A percentile compares a stretch with the other conserved stretches of the same genome.
Conservation (phyloP, 805 yeast species). For the Saccharomycopsis sp. region DNA sequence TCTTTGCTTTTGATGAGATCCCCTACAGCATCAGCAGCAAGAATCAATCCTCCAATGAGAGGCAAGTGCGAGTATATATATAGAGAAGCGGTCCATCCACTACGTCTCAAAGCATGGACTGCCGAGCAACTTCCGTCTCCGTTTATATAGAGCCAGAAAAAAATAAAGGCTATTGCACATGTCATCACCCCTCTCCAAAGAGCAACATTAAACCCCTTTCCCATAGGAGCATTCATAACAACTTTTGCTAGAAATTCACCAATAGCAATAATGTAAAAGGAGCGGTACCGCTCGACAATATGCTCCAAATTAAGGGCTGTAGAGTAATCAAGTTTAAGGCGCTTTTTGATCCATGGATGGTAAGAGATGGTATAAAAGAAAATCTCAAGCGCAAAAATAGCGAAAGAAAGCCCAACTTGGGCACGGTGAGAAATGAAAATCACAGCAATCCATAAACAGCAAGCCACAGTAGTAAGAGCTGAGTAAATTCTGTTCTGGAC, state of each 20-base stretch:
- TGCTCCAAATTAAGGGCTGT: constrained; percentile 63
- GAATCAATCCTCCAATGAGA: constrained; percentile 42
- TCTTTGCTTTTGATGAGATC: constrained; percentile 35
- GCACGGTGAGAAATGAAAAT: constrained; percentile 41
- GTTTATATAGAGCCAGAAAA: constrained; percentile 48
- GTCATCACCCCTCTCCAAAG: constrained; percentile 44
- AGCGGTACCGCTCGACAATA: constrained; percentile 53
- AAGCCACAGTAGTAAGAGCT: constrained; percentile 28
- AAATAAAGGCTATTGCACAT: constrained; percentile 40
- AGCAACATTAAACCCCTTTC: constrained; percentile 37
- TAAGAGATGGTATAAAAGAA: constrained; percentile 31
- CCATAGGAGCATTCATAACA: constrained; percentile 44
- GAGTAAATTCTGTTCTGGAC: constrained; percentile 41
- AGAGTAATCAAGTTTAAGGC: constrained; percentile 37
- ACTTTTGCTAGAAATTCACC: constrained; percentile 55
- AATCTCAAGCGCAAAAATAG: constrained; percentile 38
- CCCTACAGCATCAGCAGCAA: constrained; percentile 56
- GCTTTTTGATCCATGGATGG: constrained; percentile 42
- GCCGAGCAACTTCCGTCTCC: constrained; percentile 45
- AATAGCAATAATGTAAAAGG: constrained; percentile 56
- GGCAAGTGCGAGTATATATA: constrained; percentile 48
- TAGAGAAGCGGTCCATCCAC: constrained; percentile 36
- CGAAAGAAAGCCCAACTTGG: constrained; percentile 40
- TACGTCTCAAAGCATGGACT: constrained; percentile 47
- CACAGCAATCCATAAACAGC: constrained; percentile 44